Base-by-base conservation (phyloP, 1,284 basidiomycete species). In the Pulveroboletus ridleyi region DNA sequence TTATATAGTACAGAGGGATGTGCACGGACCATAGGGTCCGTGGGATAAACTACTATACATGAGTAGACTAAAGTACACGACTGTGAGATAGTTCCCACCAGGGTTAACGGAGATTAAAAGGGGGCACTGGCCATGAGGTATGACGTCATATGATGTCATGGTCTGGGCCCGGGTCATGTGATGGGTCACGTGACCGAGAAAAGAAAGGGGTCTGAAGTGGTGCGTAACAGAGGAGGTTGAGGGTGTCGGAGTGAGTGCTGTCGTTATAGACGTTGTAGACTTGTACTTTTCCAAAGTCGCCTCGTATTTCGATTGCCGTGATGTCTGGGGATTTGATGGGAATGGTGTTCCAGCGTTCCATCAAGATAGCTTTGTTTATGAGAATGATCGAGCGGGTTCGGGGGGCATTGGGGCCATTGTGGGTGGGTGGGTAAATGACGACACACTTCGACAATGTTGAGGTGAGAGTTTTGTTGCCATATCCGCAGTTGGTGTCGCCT, bases 401-500 rank as follows among this genome's bases (percentile, higher is more conserved):
- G 13, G n/a, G 17, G 6, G 49, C 14, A 9, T 25, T 50, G n/a
- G 23, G n/a, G n/a, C 6, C 8, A 11, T 42, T 18, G 18, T 56
- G 55, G 3, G 17, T 20, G 15, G 22, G 7, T 4, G 33, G 41
- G 25, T 61, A 61, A 4, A 54, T 8, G 4, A 13, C 14, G 2
- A 3, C n/a, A 22, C 29, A 53, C 0, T 15, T 5, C 9, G 25
- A 9, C 15, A 2, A 23, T 13, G 2, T 41, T 61, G 4, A 23
- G 20, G 59, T 61, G 13, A 46, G 25, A 14, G 3, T 54, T 60
- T 18, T 54, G 59, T 44, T 60, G 50, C 60, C 53, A 55, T 7
- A 52, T 29, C 2, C 8, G 2, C 15, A 50, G 22, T 18, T 20
- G 17, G 17, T 42, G 42, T 3, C 6, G 42, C 42, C 15, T 18